phyloP scores from a whole-genome alignment of 495 filamentous ascomycete species.

The Hypomontagnella monticulosa region DNA sequence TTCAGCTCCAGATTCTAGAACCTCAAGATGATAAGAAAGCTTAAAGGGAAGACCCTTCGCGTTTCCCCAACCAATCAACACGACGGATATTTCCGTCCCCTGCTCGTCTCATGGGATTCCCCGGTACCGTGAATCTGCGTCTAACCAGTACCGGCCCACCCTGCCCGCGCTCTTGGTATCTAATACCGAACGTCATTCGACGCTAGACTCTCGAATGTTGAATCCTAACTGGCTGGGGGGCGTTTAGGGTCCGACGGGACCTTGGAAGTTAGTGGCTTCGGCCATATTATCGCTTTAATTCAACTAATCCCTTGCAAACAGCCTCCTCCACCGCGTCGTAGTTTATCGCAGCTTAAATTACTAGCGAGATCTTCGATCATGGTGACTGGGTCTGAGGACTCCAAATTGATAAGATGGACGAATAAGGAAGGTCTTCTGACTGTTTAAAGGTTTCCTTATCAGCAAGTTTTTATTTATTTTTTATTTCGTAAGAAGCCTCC shows the following conservation, averaged over 20 bases:
- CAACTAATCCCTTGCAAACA: not conserved
- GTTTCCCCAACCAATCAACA: constrained; percentile 12
- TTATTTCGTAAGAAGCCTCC: not conserved
- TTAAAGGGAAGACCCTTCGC: not conserved
- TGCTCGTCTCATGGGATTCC: not conserved
- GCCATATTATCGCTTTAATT: constrained; percentile 16
- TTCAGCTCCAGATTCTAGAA: constrained; percentile 23
- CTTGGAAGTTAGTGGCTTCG: constrained; percentile 4
- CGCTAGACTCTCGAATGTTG: no score
- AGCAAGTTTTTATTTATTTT: no score
- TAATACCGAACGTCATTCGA: constrained; percentile 9
- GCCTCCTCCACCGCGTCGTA: not conserved
- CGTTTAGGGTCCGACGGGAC: not conserved
- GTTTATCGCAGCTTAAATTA: constrained; percentile 10
- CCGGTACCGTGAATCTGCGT: constrained; percentile 12
- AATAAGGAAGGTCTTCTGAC: constrained; percentile 22
- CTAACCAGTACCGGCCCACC: not conserved
- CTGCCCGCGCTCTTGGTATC: not conserved
- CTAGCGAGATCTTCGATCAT: constrained; percentile 11
- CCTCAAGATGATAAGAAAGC: constrained; percentile 15
- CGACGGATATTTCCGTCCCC: not conserved
- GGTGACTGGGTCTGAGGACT: not conserved
- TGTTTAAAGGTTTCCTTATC: constrained; percentile 3
- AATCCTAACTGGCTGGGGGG: not conserved
- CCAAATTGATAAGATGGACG: constrained; percentile 19